Evolutionary conservation across 2,329 filamentous ascomycete species (phyloP).

Genomic region (Fusarium sp.): DNA sequence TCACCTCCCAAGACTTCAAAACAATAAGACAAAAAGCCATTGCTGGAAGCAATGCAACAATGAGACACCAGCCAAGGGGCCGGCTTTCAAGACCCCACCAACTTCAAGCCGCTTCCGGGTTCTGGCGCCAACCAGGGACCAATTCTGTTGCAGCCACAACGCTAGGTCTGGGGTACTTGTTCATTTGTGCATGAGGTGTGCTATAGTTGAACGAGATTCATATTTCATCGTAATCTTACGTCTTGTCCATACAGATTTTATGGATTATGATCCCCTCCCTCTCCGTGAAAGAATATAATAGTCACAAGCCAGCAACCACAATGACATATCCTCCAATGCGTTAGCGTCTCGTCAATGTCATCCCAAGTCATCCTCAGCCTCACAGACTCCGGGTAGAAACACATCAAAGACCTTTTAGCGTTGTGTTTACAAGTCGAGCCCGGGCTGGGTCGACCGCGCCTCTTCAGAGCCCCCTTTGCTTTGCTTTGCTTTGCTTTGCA

Average conservation of each 20-base stretch:
- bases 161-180: constrained; percentile 35
- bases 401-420: not conserved
- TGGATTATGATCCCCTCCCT: not conserved
- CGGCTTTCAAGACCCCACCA: constrained; percentile 23
- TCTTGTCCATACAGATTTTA: not conserved
- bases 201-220: not conserved
- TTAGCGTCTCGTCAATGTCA: constrained; percentile 13
- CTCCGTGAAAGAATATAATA: not conserved
- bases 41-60: constrained; percentile 2
- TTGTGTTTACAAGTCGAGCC: not conserved
- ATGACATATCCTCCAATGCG: constrained; percentile 11
- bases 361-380: constrained; percentile 24
- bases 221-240: constrained; percentile 1
- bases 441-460: constrained; percentile 19
- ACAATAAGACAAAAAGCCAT: not conserved
- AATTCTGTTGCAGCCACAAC: constrained; percentile 27
- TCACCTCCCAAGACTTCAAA: not conserved
- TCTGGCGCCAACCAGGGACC: constrained; percentile 19
- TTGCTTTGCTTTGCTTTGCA: constrained; percentile 5
- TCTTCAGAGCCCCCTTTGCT: constrained; percentile 27
- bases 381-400: constrained; percentile 1
- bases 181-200: constrained; percentile 12
- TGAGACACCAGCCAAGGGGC: constrained; percentile 23
- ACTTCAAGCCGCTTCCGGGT: constrained; percentile 33
- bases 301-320: constrained; percentile 3